A percentile compares a stretch with the other conserved stretches of the same genome.
Conservation (phyloP, 495 filamentous ascomycete genomes). For the Apiosordaria backusii region DNA sequence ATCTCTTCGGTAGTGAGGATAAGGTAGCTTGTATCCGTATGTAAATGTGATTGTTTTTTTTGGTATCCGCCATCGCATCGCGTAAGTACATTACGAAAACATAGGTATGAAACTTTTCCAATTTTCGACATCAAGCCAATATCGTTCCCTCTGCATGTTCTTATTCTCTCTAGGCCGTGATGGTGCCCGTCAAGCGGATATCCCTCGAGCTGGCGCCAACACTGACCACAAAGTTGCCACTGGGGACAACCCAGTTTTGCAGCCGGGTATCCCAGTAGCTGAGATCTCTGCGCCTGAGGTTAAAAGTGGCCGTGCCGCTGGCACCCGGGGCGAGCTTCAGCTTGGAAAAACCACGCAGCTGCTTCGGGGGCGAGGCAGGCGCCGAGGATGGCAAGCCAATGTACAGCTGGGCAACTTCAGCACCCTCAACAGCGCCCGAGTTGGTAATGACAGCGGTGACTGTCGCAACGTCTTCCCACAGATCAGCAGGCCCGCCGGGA, state of each 20-base stretch:
- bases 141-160: not conserved
- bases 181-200: conserved; percentile 31
- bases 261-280: conserved; percentile 51
- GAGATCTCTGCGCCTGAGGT: conserved; percentile 49
- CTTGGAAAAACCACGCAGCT: conserved; percentile 59
- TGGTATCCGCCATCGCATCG: not conserved
- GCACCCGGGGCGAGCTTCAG: conserved; percentile 43
- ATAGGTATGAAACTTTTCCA: not conserved
- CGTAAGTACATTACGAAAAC: not conserved
- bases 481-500: conserved; percentile 66
- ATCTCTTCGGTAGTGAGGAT: not conserved
- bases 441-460: conserved; percentile 63
- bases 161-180: conserved; percentile 17
- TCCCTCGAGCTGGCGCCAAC: conserved; percentile 53
- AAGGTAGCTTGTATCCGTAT: not conserved
- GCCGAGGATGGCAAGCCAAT: conserved; percentile 41
- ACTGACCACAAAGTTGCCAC: conserved; percentile 45
- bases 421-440: conserved; percentile 58
- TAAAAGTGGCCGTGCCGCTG: conserved; percentile 44
- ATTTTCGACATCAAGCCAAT: not conserved
- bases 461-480: conserved; percentile 60
- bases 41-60: not conserved
- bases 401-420: conserved; percentile 57
- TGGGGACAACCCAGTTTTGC: conserved; percentile 53
- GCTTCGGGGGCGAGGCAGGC: conserved; percentile 39